Evolutionary conservation across 768 basidiomycete genomes (phyloP), one percentile per base, ranked within the genome.

Genomic region (Dioszegia crocea): DNA sequence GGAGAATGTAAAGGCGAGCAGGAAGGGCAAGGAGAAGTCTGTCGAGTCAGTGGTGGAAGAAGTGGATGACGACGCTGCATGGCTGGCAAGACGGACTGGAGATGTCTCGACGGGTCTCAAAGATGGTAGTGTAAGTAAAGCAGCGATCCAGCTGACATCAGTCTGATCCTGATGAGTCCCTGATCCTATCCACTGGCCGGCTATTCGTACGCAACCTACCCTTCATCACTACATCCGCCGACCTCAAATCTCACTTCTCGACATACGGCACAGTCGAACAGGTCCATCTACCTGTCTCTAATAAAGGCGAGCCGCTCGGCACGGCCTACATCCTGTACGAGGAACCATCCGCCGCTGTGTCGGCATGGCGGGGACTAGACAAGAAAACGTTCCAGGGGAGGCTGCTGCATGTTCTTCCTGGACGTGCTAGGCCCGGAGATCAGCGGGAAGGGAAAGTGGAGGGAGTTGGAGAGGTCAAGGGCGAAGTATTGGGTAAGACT

Each of bases 171-270:
- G 71, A 73, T 45, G 78, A 78, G 60, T 65, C 75, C 26, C 84
- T 85, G 1, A 87, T 94, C 52, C 78, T 86, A 4, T 81, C 83
- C 57, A 93, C 91, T 0, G 82, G 84, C 0, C 84, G 93, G 3
- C 79, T 98, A 1, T 98, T 98, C 71, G 79, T 99, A 4, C 89
- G 96, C n/a, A 99, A 98, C 71, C 77, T 99, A n/a, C 82, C 91
- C 0, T 98, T 91, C 69, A 83, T 86, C 0, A 89, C 88, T 57
- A 86, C 87, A 6, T 83, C 87, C 17, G 76, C 80, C 1, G 91
- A 96, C 49, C 77, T 98, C 0, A 68, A 75, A 2, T 80, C 82
- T 12, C 80, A 86, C 1, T 91, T 92, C 74, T 73, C 76, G 2
- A 79, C 82, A 0, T 89, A 83, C 71, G 93, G 93, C 9, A 80